phyloP scores from a whole-genome alignment of 2,329 filamentous ascomycete genomes.

The Rachicladosporium sp. region DNA sequence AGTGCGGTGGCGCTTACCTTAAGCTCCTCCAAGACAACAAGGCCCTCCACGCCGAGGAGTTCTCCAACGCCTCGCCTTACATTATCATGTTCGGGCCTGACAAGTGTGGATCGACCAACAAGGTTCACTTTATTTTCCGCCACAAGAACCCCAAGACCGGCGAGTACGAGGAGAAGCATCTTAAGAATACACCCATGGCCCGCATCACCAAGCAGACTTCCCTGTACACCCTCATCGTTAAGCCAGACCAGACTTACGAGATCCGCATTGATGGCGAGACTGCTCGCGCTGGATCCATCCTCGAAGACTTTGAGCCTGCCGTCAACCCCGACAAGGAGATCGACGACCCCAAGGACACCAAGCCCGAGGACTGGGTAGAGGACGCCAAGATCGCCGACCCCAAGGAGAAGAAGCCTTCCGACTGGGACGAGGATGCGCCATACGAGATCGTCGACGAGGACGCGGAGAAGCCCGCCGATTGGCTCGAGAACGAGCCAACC shows the following conservation, averaged over 20 bases:
- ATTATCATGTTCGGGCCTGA: slow-evolving; percentile 99
- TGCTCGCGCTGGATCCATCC: slow-evolving; percentile 77
- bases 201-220: slow-evolving; percentile 84
- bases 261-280: slow-evolving; percentile 85
- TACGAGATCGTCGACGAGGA: slow-evolving; percentile 93
- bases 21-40: slow-evolving; percentile 98
- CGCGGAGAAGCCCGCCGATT: slow-evolving; percentile 83
- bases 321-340: slow-evolving; percentile 94
- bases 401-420: slow-evolving; percentile 88
- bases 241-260: slow-evolving; percentile 89
- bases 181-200: slow-evolving; percentile 69
- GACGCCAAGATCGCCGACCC: slow-evolving; percentile 83
- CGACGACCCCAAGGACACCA: slow-evolving; percentile 82
- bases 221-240: slow-evolving; percentile 93
- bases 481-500: slow-evolving; percentile 79
- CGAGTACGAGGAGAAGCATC: slow-evolving; percentile 99
- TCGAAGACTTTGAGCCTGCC: slow-evolving; percentile 85
- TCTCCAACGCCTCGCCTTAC: slow-evolving; percentile 93
- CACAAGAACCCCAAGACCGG: slow-evolving; percentile 99
- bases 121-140: slow-evolving; percentile 96
- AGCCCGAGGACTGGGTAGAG: slow-evolving; percentile 94
- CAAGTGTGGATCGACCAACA: slow-evolving; percentile 98
- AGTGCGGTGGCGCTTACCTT: slow-evolving; percentile 97
- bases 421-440: slow-evolving; percentile 97
- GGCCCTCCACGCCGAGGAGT: slow-evolving; percentile 92